Base-by-base conservation (phyloP, 2,329 filamentous ascomycete species). In the Fusarium musae region DNA sequence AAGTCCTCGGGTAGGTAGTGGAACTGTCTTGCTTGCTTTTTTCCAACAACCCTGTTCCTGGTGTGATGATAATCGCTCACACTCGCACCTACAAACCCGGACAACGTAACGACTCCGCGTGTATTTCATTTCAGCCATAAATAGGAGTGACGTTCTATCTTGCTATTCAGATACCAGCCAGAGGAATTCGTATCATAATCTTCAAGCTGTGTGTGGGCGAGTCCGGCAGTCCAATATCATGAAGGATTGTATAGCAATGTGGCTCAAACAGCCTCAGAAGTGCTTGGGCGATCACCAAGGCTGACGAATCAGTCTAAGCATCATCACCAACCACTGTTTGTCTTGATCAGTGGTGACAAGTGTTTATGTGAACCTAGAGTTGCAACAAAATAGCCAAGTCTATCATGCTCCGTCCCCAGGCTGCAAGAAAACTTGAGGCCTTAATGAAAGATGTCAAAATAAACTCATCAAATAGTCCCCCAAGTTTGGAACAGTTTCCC, bases 21-120 rank as follows among this genome's bases (percentile, higher is more conserved):
- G 61, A 67, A 56, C 59, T 63, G 44, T 43, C 30, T 54, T 71
- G 49, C 47, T 71, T 74, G 67, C 59, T 64, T 68, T 69, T 66
- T 46, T 32, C 32, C 43, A 39, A 26, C 34, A 61, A 46, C 71
- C 66, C 62, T 74, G 66, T 58, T 50, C 70, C 58, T 63, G 43
- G 54, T 63, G 36, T 59, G 56, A 44, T 53, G 39, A 54, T 63
- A 39, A 54, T 44, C 64, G 32, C 47, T 56, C 49, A 63, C 46
- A 63, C 40, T 62, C 30, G 30, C 23, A 61, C 63, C 28, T 8
- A 54, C 40, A n/a, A 50, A 56, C 28, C 42, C 39, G 36, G 39
- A 66, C 32, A 40, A 34, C 21, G 17, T 49, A 52, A 32, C 21
- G 19, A 34, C 17, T 49, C 40, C 34, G 21, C 21, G 34, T 10